Evolutionary conservation across 1,284 basidiomycete species (phyloP), one percentile per base, ranked within the genome.

Genomic region (Melanopsichium pennsylvanicum): DNA sequence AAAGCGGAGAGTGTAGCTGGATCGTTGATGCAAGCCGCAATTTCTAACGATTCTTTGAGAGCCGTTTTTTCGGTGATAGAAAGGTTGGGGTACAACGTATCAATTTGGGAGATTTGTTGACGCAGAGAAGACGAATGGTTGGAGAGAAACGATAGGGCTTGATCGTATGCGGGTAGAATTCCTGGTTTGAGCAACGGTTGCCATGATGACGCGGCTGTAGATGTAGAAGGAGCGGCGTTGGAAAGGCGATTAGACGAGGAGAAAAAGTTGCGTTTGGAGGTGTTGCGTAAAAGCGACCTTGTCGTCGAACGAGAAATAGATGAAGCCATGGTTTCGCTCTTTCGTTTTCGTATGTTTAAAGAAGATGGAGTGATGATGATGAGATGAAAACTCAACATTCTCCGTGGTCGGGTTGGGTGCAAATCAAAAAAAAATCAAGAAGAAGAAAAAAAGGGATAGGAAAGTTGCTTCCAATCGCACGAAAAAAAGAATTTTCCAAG

Each of bases 1-100:
- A 90, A 89, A 66, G 84, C 86, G 88, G 90, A 91, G 68, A 91
- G 84, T 10, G 89, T 86, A 47, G 87, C 84, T 0, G 93, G 93
- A 19, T 91, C 82, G 80, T 94, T 93, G 31, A 90, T 83, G 76
- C 88, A 84, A 49, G 86, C 85, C 78, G 89, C 87, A 21, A 90
- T 84, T 63, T 87, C 85, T 45, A 88, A 74, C 51, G 86, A 85
- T 34, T 83, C 78, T 61, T 74, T 59, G 4, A 60, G 33, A 8
- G 21, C 37, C 2, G 33, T 64, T 19, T 35, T 69, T 18, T 72
- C 56, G 8, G 36, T 23, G 0, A 36, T 21, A 1, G 55, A 36
- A 9, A 58, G 35, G 9, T 18, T 7, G 0, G 47, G n/a, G 10
- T 54, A 29, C 8, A 50, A 22, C 34, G 40, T 39, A 41, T 50